Base-by-base conservation (phyloP, 805 yeast species). In the Cyberlindnera mrakii region DNA sequence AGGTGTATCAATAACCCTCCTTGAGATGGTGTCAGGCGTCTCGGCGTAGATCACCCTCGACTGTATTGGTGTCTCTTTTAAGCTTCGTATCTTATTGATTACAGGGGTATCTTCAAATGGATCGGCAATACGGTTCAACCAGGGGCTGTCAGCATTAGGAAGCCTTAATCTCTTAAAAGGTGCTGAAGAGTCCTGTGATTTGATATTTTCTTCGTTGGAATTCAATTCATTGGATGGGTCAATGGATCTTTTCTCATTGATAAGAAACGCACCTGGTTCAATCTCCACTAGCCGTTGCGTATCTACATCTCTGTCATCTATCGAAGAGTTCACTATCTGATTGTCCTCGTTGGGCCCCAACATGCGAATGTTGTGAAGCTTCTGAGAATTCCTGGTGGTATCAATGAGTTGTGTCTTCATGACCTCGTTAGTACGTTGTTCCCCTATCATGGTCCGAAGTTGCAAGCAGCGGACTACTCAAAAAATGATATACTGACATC, bases 91-190 rank as follows among this genome's bases (percentile, higher is more conserved):
- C 19, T 35, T 46, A 10, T 37, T 3, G 17, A 35, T 33, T 23
- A 33, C 16, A n/a, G 52, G 52, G 0, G 62, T 56, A 11, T 54
- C 59, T 29, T 60, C 64, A 46, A 70, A 70, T 6, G 75, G 75
- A 45, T 70, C 60, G 23, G 48, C 54, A 16, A 67, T 52, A 29
- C 59, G 60, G 18, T 52, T 56, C 15, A 66, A 41, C 53, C 59
- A 55, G 4, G 62, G 57, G n/a, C 52, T 51, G 15, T 48, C 48
- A 3, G 50, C 27, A 15, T 50, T 44, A 3, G 27, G 35, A 19
- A 49, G 30, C 30, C 43, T 40, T 13, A 50, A 13, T 2, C 44
- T 35, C 15, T 47, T 51, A 37, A 50, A 48, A 1, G 64, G 60
- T 2, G 60, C 33, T 6, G 46, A 44, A 4, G 50, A 44, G 50